These are phyloP conservation scores for Cutaneotrichosporon cutaneum DNA, from an alignment of 1,284 basidiomycete species.

Conservation along the genomic window DNA sequence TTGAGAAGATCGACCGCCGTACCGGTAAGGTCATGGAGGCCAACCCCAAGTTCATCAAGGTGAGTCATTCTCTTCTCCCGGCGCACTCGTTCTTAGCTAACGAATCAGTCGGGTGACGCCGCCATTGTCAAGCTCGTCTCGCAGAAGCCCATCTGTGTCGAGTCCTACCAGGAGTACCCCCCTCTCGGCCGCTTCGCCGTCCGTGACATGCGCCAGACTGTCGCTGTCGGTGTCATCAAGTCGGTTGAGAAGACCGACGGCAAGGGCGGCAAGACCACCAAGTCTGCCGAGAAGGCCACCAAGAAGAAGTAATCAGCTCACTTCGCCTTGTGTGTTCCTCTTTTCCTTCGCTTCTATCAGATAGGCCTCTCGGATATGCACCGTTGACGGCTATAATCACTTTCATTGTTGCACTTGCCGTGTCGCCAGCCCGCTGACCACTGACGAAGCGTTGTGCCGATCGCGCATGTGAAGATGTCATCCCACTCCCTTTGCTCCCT, in stretches of 20 bases:
- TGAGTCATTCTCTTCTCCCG: too few relatives aligned
- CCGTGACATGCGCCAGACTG: conserved; percentile 97
- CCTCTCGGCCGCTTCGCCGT: conserved; percentile 92
- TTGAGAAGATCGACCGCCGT: conserved; percentile 99
- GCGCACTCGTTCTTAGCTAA: not conserved
- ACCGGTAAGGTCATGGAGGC: conserved; percentile 66
- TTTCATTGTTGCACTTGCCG: not conserved
- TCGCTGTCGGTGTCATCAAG: conserved; percentile 97
- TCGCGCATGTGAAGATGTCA: too few relatives aligned
- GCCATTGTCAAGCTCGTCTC: conserved; percentile 98
- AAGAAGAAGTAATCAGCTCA: conserved; percentile 13
- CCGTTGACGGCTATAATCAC: not conserved
- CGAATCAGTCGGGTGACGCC: conserved; percentile 67
- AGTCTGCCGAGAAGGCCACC: conserved; percentile 8
- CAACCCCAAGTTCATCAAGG: conserved; percentile 94
- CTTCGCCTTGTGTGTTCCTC: not conserved
- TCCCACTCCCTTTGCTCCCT: too few relatives aligned
- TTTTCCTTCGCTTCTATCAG: not conserved
- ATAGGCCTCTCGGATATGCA: not conserved
- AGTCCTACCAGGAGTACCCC: conserved; percentile 96
- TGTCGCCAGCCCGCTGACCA: too few relatives aligned
- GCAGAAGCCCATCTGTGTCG: conserved; percentile 67
- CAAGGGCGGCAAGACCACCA: conserved; percentile 63
- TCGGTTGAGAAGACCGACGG: conserved; percentile 77
- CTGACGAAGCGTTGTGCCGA: too few relatives aligned